Evolutionary conservation across 257 asterid species (phyloP).

Genomic region (Przewalskia tangutica): DNA sequence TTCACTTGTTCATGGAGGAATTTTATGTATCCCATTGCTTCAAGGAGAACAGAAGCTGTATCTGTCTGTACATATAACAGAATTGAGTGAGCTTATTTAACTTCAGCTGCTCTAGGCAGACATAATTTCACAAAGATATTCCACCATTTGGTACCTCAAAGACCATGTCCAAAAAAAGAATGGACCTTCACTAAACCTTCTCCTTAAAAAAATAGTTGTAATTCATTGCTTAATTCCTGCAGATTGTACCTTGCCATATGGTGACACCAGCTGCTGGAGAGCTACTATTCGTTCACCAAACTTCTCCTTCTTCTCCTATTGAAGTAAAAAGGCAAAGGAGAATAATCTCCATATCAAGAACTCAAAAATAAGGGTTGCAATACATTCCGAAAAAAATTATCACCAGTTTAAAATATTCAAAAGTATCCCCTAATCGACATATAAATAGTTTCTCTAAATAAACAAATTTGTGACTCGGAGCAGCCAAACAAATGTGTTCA

Average conservation of each 20-base stretch:
- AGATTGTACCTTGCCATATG: constrained; percentile 70
- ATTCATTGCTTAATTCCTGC: background rate
- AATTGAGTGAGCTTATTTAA: background rate
- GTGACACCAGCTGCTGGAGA: constrained; percentile 93
- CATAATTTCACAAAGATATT: background rate
- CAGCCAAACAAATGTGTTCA: background rate
- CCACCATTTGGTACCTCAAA: background rate
- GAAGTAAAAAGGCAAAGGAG: background rate
- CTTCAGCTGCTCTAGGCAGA: background rate
- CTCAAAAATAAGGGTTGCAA: background rate
- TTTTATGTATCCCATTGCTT: constrained; percentile 77
- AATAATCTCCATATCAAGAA: background rate
- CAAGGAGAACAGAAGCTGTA: constrained; percentile 82
- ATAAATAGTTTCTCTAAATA: background rate
- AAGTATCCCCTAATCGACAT: background rate
- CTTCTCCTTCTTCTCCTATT: constrained; percentile 85
- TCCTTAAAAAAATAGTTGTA: background rate
- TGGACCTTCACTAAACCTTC: background rate
- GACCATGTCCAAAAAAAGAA: background rate
- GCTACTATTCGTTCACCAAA: constrained; percentile 66
- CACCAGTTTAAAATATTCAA: background rate
- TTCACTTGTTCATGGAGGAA: constrained; percentile 93
- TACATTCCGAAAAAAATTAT: background rate
- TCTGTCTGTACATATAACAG: constrained; percentile 48
- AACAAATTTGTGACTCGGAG: background rate